Base-by-base conservation (phyloP, 352 stramenopile genomes). In the Globisporangium okanoganense region DNA sequence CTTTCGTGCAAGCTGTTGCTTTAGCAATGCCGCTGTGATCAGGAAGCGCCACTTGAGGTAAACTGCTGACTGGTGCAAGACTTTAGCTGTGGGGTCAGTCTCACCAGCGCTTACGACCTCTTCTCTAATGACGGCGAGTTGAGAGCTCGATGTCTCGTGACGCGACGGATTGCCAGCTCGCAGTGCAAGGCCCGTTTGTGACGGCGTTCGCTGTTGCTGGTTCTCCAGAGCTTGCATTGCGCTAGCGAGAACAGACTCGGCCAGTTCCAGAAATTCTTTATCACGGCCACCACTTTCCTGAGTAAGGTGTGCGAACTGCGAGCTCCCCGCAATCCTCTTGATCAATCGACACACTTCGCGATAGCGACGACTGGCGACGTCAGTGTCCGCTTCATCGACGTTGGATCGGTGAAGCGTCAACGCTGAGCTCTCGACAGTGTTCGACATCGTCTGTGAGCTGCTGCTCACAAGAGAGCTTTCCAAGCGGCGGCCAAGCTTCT, bases 1-100 rank as follows among this genome's bases (percentile, higher is more conserved):
- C 49, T 57, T 65, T 54, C 13, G 67, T n/a, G 9, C 52, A 33
- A 69, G 69, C 64, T 44, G 55, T 20, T 41, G 41, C 22, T 45
- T 41, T 7, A 64, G 14, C 8, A 45, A n/a, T 13, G 24, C 25
- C 20, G n/a, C 45, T 22, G 22, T 10, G 31, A 60, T 24, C 27
- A 65, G 13, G 41, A 36, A 54, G 27, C 50, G 59, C 59, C 59
- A 65, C 18, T 58, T 65, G 25, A 44, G 51, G 31, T 53, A 60
- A 8, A 65, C 22, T 2, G 8, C 9, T 1, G 22, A 24, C 4
- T 22, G 43, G 4, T 12, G 33, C 20, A 27, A 20, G 22, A 12
- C 14, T 22, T 25, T 49, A 35, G n/a, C 40, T 33, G 3, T 29
- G 14, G 20, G 22, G 12, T 24, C 12, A 2, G 25, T 56, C 27